Base-by-base conservation (phyloP, 2,329 filamentous ascomycete genomes). In the Penicillium sp. region DNA sequence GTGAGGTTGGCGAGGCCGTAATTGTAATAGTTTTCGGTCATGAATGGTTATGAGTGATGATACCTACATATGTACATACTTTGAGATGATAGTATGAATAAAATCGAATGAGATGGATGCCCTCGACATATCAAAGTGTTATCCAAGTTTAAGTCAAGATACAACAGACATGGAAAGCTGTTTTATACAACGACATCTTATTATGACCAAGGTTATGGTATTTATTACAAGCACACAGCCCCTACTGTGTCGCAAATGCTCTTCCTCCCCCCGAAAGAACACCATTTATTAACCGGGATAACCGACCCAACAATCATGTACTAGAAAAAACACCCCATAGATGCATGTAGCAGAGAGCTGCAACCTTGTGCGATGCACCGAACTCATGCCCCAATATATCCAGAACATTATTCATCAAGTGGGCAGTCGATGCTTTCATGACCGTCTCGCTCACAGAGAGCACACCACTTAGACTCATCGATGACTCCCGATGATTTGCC, bases 371-470 rank as follows among this genome's bases (percentile, higher is more conserved):
- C 36, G 43, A 43, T 55, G 44, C 39, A 45, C 34, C 36, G 38
- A 44, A 13, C 39, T 27, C 38, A 56, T 50, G 51, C 41, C 36
- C 9, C 36, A 10, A 19, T n/a, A 38, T 57, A 56, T 60, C 53
- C 39, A 44, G 49, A 57, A 60, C 55, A 60, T 72, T 65, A 77
- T 74, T 95, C 91, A 76, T 96, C 92, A 75, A 96, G 89, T 13
- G 92, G 92, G 75, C 92, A 96, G 74, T 95, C 91, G 60, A 96
- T 92, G 70, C 93, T 97, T 75, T 97, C 90, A 72, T 99, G 94
- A 15, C 94, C 94, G 69, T 99, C 94, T 60, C 91, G 86, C 79
- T 99, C 94, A 72, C 94, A 99, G 44, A 97, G 81, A 16, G 94
- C 94, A 75, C 94, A 99, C 94, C 94, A 99, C 77, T 96, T 97